Base-by-base conservation (phyloP, 257 asterid genomes). In the Rhazya stricta region DNA sequence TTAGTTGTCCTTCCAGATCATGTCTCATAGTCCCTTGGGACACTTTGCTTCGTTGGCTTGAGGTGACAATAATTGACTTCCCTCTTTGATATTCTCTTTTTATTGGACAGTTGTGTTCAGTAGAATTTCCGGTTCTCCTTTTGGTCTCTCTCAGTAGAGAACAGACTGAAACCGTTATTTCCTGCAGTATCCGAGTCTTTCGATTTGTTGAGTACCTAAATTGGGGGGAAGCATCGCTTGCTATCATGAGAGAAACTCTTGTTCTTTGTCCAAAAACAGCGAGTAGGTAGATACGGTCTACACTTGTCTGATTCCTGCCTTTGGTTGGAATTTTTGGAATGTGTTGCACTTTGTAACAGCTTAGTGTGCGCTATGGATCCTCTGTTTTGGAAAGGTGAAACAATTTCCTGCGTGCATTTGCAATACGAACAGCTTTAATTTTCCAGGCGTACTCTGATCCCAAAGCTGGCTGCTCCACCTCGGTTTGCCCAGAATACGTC, bases 401-500 rank as follows among this genome's bases (percentile, higher is more conserved):
- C 76, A 0, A 16, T n/a, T n/a, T n/a, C n/a, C n/a, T n/a, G n/a
- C n/a, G n/a, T n/a, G n/a, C 30, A 3, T 72, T 32, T 4, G 86
- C 80, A 37, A 83, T 74, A 0, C 51, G 70, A 39, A 74, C 81
- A 1, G 77, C 72, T 13, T 74, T 74, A 67, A 83, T 79, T 70
- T 79, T 83, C 86, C 84, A 79, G 54, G 78, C 43, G 5, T n/a
- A 56, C 11, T 25, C 73, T 32, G 8, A 77, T 69, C 5, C 84
- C 86, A 73, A 79, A 83, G 60, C 82, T 79, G 13, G 81, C 78
- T 69, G 69, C 82, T 73, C 84, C 82, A 9, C 81, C 86, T 56
- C 81, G 74, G 41, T 77, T 83, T 4, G 83, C 81, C 86, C 84
- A 83, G 19, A 83, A 83, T 56, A 79, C 53, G 70, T 79, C 77